Evolutionary conservation across 1,139 yeast species (phyloP).

Genomic region (Diutina ranongensis): DNA sequence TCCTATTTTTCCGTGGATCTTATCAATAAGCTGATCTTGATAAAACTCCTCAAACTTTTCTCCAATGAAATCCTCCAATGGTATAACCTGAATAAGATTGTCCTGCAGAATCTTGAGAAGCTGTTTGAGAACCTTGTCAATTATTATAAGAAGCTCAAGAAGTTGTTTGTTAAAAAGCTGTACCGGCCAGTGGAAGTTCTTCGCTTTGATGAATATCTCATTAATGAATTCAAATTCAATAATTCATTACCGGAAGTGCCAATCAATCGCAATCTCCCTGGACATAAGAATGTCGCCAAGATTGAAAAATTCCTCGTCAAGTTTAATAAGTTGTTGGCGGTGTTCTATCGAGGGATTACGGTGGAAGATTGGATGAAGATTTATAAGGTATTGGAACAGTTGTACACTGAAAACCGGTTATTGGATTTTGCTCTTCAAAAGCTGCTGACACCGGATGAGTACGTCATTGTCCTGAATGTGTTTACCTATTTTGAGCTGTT

Average conservation of each 20-base stretch:
- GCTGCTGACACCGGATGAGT: constrained; percentile 36
- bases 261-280: constrained; percentile 36
- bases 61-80: constrained; percentile 66
- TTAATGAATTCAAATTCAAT: constrained; percentile 28
- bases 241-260: constrained; percentile 36
- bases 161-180: constrained; percentile 63
- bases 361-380: constrained; percentile 72
- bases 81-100: constrained; percentile 44
- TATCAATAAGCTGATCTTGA: constrained; percentile 46
- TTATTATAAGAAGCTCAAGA: constrained; percentile 59
- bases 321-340: constrained; percentile 52
- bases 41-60: constrained; percentile 55
- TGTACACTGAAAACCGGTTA: constrained; percentile 41
- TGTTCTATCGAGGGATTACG: constrained; percentile 48
- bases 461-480: constrained; percentile 53
- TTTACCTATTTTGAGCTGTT: constrained; percentile 60
- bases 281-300: constrained; percentile 31
- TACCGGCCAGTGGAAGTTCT: constrained; percentile 54
- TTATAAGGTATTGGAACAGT: constrained; percentile 63
- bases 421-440: constrained; percentile 35
- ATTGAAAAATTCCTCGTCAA: constrained; percentile 50
- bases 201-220: constrained; percentile 29
- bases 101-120: constrained; percentile 24
- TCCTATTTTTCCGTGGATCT: constrained; percentile 65
- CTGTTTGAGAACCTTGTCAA: constrained; percentile 40